Base-by-base conservation (phyloP, 257 asterid genomes). In the Nicotiana benthamiana region DNA sequence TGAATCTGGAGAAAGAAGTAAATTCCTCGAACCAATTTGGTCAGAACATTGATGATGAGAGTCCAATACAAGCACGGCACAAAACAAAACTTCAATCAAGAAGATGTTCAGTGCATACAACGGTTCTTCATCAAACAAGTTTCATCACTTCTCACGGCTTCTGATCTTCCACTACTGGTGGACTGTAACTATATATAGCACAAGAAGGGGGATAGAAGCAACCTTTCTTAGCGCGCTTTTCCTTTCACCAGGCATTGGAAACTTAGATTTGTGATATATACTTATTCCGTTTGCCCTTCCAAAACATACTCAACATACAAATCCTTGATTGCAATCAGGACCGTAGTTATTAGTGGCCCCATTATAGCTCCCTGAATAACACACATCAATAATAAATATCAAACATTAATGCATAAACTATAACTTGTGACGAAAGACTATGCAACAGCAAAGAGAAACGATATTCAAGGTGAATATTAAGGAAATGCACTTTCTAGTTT, bases 281-380 rank as follows among this genome's bases (percentile, higher is more conserved):
- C 22, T 24, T 46, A 22, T 48, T 85, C 88, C 82, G 84, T 84
- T 48, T 64, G 83, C 54, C 87, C 90, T 60, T 86, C 93, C 86
- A 92, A 80, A 40, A 90, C 92, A 22, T 90, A 92, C 84, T 90
- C 97, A 9, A 89, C 92, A 27, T 92, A 90, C 85, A 92, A 85
- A 76, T 92, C 89, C 82, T 90, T 92, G 36, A 92, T 91, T 6
- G 93, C 97, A 15, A 89, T 90, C 6, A 89, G 92, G 43, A 92
- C 89, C 0, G 94, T 90, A 1, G 94, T 92, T 79, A 92, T 88
- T 84, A 92, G 67, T 18, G 97, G 97, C 77, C 97, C 97, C 94
- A 92, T 90, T 82, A 92, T 89, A 4, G 97, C 97, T 81, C 97
- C 97, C 97, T 92, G 90, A 86, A 79, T 2, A 75, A 64, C 26